These are phyloP conservation scores for Diaporthe capsici DNA, from an alignment of 2,329 filamentous ascomycete genomes.

Conservation along the genomic window DNA sequence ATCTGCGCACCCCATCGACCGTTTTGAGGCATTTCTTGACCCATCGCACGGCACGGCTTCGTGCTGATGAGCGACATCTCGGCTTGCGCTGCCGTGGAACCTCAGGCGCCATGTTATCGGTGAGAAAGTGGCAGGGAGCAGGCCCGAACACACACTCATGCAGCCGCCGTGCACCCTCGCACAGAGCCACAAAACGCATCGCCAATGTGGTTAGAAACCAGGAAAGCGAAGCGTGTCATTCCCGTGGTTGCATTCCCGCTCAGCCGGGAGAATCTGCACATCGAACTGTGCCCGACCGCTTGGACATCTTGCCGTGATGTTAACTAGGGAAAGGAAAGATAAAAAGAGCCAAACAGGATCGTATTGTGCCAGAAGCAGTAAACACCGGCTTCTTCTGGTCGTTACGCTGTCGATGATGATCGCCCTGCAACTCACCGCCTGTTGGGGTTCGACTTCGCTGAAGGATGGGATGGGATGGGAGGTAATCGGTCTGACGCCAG, in stretches of 20 bases:
- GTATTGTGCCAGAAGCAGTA: background rate
- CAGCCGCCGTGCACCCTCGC: conserved; percentile 25
- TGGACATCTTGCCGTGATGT: background rate
- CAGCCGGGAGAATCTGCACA: background rate
- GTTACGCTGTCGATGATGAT: background rate
- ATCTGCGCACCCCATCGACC: background rate
- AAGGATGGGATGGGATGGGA: background rate
- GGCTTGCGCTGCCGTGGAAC: conserved; percentile 27
- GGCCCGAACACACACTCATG: conserved; percentile 8
- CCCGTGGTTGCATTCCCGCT: background rate
- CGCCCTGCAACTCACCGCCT: conserved; percentile 38
- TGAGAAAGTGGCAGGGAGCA: background rate
- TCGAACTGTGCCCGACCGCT: background rate
- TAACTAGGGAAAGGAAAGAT: background rate
- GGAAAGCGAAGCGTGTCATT: background rate
- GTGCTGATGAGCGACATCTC: conserved; percentile 19
- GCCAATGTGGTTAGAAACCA: conserved; percentile 7
- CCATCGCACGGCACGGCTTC: conserved; percentile 9
- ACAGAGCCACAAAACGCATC: background rate
- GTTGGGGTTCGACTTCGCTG: conserved; percentile 22
- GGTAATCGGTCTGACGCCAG: conserved; percentile 21
- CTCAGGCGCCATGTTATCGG: background rate
- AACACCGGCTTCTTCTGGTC: background rate
- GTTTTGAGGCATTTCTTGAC: conserved; percentile 11
- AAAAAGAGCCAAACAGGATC: background rate